Percentiles rank a stretch among this genome's conserved stretches.
Conservation (phyloP, 2,329 filamentous ascomycete genomes). For the Aspergillus ruber region DNA sequence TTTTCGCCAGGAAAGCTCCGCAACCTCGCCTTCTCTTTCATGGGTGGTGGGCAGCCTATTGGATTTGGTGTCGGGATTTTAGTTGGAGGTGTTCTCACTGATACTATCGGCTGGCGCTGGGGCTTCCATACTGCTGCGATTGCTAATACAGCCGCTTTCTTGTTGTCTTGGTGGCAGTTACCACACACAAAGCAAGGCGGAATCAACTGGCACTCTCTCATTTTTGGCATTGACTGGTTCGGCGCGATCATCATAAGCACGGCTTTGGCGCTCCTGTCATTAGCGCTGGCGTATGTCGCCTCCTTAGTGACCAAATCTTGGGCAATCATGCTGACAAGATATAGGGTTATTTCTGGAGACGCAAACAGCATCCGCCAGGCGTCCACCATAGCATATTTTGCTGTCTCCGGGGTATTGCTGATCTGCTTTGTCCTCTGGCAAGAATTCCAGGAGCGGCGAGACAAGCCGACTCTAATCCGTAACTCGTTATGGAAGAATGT, state of each 20-base stretch:
- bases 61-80: constrained; percentile 5
- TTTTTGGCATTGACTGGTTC: constrained; percentile 45
- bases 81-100: constrained; percentile 28
- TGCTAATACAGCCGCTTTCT: background rate
- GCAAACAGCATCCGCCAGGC: no score
- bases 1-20: constrained; percentile 38
- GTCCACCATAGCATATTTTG: constrained; percentile 14
- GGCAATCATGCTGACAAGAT: no score
- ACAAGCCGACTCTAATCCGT: constrained; percentile 26
- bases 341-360: no score
- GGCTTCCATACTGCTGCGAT: constrained; percentile 43
- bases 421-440: constrained; percentile 21
- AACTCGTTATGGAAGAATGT: constrained; percentile 28
- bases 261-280: constrained; percentile 43
- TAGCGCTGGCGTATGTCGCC: constrained; percentile 28
- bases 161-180: constrained; percentile 11
- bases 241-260: constrained; percentile 39
- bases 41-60: constrained; percentile 1
- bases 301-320: no score
- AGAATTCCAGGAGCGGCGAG: constrained; percentile 17
- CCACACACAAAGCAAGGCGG: constrained; percentile 14
- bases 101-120: constrained; percentile 43
- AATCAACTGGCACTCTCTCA: constrained; percentile 6
- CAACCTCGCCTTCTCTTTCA: constrained; percentile 43
- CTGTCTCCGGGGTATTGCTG: constrained; percentile 23